These are phyloP conservation scores for Agrocybe pediades DNA, from an alignment of 768 basidiomycete genomes.

Conservation along the genomic window DNA sequence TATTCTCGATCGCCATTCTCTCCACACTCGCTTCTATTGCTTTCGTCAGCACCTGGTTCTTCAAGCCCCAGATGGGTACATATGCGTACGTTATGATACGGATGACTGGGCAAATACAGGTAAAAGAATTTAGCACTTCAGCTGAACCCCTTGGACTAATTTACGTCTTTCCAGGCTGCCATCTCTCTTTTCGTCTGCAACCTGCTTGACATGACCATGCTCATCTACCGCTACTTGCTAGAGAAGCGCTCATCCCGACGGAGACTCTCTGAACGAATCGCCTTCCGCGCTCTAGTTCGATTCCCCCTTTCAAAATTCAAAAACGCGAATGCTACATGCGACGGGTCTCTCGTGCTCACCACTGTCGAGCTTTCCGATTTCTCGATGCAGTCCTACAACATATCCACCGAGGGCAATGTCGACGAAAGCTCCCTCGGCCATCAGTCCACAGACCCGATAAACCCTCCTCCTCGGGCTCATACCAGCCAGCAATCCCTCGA, in stretches of 20 bases:
- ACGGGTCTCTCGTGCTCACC: neutral
- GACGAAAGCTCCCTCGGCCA: neutral
- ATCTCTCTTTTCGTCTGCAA: slow-evolving; percentile 8
- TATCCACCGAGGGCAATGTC: neutral
- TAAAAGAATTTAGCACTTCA: neutral
- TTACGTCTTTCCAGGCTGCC: neutral
- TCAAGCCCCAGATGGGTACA: neutral
- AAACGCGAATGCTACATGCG: neutral
- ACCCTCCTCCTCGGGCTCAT: neutral
- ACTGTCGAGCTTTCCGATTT: neutral
- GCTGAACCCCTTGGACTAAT: neutral
- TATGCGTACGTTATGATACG: neutral
- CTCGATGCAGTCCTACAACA: neutral
- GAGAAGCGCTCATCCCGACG: no score
- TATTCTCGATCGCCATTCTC: slow-evolving; percentile 4
- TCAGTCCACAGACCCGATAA: neutral
- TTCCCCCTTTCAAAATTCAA: no score
- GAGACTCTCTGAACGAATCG: no score
- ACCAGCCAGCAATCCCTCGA: no score
- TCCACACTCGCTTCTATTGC: slow-evolving; percentile 21
- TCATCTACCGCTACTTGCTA: neutral
- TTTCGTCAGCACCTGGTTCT: slow-evolving; percentile 14
- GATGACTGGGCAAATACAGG: slow-evolving; percentile 8
- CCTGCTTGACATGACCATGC: slow-evolving; percentile 7
- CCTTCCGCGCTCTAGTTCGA: no score